Evolutionary conservation across 2,329 filamentous ascomycete species (phyloP).

Genomic region (Neophaeococcomyces aloes): DNA sequence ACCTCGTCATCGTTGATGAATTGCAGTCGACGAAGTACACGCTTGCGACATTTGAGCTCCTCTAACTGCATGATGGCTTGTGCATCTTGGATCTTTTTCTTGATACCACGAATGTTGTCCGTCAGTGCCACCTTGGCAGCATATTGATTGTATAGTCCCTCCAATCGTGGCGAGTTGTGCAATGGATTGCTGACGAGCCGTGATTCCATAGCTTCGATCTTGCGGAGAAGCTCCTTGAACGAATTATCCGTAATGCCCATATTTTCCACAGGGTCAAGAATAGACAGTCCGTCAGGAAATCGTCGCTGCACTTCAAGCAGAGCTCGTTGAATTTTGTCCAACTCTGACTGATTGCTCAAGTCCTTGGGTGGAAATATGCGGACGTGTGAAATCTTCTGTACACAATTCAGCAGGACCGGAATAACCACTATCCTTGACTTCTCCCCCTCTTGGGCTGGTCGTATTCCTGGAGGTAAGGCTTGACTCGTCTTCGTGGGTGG

Average conservation of each 20-base stretch:
- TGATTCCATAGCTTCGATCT: constrained; percentile 94
- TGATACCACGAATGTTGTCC: constrained; percentile 74
- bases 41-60: constrained; percentile 90
- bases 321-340: constrained; percentile 55
- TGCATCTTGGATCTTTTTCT: constrained; percentile 75
- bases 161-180: constrained; percentile 76
- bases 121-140: constrained; percentile 63
- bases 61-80: constrained; percentile 87
- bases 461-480: constrained; percentile 54
- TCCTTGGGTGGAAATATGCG: constrained; percentile 75
- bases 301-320: constrained; percentile 71
- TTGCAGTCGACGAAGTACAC: constrained; percentile 81
- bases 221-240: constrained; percentile 83
- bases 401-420: constrained; percentile 73
- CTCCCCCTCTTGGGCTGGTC: constrained; percentile 51
- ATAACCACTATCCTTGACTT: constrained; percentile 68
- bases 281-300: constrained; percentile 83
- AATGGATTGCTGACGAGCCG: constrained; percentile 79
- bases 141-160: constrained; percentile 79
- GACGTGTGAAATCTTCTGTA: constrained; percentile 75
- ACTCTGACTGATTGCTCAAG: constrained; percentile 55
- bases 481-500: constrained; percentile 50
- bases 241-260: constrained; percentile 89
- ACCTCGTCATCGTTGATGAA: constrained; percentile 96
- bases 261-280: constrained; percentile 87